phyloP scores from a whole-genome alignment of 805 yeast species.

The Wickerhamiella kazuoi region DNA sequence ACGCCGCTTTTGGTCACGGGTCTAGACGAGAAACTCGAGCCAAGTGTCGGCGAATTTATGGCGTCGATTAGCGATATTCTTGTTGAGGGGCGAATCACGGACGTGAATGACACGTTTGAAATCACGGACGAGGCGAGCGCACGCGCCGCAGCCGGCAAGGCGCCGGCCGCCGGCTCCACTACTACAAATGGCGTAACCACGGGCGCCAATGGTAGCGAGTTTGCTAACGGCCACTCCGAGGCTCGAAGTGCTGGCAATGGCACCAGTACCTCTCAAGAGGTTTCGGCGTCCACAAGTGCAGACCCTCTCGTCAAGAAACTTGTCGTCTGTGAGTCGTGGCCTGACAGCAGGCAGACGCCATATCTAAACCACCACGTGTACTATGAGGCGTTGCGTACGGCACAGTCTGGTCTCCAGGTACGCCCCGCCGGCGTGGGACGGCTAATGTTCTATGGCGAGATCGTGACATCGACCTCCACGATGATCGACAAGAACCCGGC shows the following conservation, averaged over 20 bases:
- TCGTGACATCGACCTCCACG: conserved; percentile 71
- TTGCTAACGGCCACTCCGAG: too few species aligned
- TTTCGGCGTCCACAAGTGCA: too few species aligned
- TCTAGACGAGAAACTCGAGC: conserved; percentile 6
- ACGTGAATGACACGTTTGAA: conserved; percentile 39
- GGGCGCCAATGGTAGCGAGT: too few species aligned
- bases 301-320: conserved; percentile 41
- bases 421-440: conserved; percentile 33
- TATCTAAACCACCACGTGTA: conserved; percentile 49
- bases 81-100: conserved; percentile 25
- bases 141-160: conserved; percentile 25
- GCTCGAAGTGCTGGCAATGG: too few species aligned
- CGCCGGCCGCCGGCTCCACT: too few species aligned
- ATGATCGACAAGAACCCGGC: conserved; percentile 56
- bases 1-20: conserved; percentile 25
- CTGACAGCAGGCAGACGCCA: conserved; percentile 43
- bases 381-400: conserved; percentile 26
- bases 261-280: too few species aligned
- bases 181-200: too few species aligned
- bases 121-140: conserved; percentile 12
- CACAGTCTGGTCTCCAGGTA: conserved; percentile 10
- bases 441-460: conserved; percentile 60
- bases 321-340: conserved; percentile 28
- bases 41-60: conserved; percentile 21
- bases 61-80: conserved; percentile 3